A percentile compares a stretch with the other conserved stretches of the same genome.
Conservation (phyloP, 495 filamentous ascomycete species). For the Penicillium cataractarum region DNA sequence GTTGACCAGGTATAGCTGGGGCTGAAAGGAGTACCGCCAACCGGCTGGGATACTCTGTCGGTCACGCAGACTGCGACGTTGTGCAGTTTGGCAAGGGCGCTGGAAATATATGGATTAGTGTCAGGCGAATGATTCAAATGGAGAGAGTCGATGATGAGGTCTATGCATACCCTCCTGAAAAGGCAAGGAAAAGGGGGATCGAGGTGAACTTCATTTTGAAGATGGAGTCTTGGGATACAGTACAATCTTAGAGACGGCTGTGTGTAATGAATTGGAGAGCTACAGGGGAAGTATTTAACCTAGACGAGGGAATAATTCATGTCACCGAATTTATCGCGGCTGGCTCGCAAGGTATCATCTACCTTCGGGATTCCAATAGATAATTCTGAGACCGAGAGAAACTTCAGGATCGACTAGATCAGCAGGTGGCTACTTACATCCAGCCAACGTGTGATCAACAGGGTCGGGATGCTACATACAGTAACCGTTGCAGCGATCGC, state of each 20-base stretch:
- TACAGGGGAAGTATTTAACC: neutral
- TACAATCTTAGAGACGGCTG: no score
- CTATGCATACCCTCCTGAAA: neutral
- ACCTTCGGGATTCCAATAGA: no score
- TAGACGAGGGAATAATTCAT: neutral
- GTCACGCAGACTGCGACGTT: neutral
- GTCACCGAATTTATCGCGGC: neutral
- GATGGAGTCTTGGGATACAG: neutral
- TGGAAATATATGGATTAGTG: neutral
- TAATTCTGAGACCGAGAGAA: neutral
- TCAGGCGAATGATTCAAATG: neutral
- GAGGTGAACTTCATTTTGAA: neutral
- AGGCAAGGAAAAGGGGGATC: neutral
- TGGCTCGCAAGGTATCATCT: neutral
- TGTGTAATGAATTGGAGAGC: neutral
- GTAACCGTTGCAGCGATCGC: neutral
- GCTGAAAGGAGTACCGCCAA: neutral
- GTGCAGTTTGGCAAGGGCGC: neutral
- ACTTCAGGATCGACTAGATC: neutral
- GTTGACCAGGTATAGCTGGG: neutral
- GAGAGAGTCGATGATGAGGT: neutral
- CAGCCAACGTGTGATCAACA: neutral
- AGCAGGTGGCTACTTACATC: neutral
- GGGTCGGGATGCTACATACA: neutral
- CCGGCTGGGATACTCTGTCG: neutral